Evolutionary conservation across 192 early-diverging fungal genomes (phyloP).

Genomic region (Neocallimastix lanati): DNA sequence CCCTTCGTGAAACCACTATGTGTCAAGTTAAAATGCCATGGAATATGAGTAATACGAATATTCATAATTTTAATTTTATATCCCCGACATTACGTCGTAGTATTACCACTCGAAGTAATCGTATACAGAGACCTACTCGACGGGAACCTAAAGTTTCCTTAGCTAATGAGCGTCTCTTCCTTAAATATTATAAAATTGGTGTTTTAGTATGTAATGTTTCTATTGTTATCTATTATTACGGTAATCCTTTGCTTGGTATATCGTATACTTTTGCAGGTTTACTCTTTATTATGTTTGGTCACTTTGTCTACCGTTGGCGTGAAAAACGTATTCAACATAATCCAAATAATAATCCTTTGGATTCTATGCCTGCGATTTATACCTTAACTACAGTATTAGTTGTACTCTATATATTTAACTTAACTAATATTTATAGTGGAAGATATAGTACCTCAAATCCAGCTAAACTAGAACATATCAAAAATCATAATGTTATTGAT

Average conservation of each 20-base stretch:
- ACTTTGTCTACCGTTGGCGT: neutral
- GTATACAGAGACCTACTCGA: neutral
- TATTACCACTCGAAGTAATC: neutral
- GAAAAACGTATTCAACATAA: neutral
- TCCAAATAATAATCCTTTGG: neutral
- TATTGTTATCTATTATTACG: neutral
- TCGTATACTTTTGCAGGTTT: neutral
- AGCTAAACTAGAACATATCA: neutral
- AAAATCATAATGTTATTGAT: neutral
- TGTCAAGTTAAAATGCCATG: neutral
- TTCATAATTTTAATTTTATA: neutral
- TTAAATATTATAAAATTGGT: slow-evolving; percentile 7
- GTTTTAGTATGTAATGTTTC: neutral
- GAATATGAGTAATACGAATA: neutral
- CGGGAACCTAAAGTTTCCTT: slow-evolving; percentile 68
- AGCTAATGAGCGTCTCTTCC: slow-evolving; percentile 72
- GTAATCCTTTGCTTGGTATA: neutral
- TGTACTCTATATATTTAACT: neutral
- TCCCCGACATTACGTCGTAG: neutral
- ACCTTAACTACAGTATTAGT: neutral
- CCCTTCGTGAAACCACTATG: neutral
- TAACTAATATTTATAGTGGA: neutral
- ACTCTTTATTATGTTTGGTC: neutral
- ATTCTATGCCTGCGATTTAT: neutral
- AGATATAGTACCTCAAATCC: neutral